Evolutionary conservation across 805 yeast species (phyloP), one percentile per base, ranked within the genome.

Genomic region (Candida maris): DNA sequence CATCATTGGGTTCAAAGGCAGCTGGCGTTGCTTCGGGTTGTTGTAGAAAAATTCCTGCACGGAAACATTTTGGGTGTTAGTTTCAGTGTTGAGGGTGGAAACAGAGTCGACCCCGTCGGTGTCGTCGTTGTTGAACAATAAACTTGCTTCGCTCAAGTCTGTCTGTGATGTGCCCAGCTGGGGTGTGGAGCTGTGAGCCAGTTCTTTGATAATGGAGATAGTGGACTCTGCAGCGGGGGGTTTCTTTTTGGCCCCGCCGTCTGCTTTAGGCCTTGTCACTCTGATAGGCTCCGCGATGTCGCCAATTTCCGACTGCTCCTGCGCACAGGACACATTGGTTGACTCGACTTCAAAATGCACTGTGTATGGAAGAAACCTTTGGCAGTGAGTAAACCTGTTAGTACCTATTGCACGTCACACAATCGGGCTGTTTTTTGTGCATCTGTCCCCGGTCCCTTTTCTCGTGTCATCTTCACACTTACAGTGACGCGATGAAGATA

Each of bases 331-430:
- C 3, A 35, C 38, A 9, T 40, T 33, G 6, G 46, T 34, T 3
- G 50, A 19, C 7, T 57, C 56, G 3, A 75, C 71, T 44, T 75
- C 77, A 45, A 75, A 75, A 45, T 81, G 85, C n/a, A 82, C 87
- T 3, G 87, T 79, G 51, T 78, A 78, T 2, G 93, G 93, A 31
- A 83, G 64, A 48, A 82, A 81, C 32, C 83, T 75, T 40, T 30
- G 31, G 18, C n/a, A n/a, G n/a, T n/a, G n/a, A n/a, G n/a, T n/a
- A n/a, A n/a, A n/a, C n/a, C n/a, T n/a, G n/a, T n/a, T n/a, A n/a
- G n/a, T n/a, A n/a, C n/a, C n/a, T n/a, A n/a, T n/a, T n/a, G n/a
- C n/a, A n/a, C n/a, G n/a, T n/a, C n/a, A n/a, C n/a, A n/a, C n/a
- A n/a, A n/a, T n/a, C n/a, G n/a, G n/a, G n/a, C n/a, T n/a, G n/a